A percentile compares a stretch with the other conserved stretches of the same genome.
These are phyloP conservation scores for Emiliania huxleyi DNA, from an alignment of 78 protist genomes.

Conservation along the genomic window DNA sequence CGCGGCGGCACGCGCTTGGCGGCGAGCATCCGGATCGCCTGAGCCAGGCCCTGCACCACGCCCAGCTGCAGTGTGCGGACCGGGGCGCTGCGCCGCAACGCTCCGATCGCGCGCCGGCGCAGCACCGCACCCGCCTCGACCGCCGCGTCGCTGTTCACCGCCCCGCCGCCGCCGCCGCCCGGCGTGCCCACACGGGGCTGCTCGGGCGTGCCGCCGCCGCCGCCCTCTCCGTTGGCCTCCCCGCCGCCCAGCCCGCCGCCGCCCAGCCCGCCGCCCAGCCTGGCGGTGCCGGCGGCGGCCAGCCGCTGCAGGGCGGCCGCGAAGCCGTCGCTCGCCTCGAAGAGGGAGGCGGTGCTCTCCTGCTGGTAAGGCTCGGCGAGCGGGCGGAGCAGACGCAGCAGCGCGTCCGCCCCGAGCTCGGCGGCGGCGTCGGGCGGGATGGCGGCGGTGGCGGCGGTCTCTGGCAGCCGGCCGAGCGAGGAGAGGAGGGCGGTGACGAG, in stretches of 20 bases:
- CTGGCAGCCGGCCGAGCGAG: neutral
- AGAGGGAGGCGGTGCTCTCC: neutral
- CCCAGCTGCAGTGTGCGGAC: neutral
- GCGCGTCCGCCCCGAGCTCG: neutral
- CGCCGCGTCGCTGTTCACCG: neutral
- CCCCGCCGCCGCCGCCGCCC: neutral
- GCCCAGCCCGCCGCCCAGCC: neutral
- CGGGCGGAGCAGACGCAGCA: neutral
- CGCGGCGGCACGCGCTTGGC: neutral
- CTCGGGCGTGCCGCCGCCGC: neutral
- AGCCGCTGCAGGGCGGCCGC: neutral
- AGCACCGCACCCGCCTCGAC: neutral
- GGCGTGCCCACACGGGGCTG: neutral
- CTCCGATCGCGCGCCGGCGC: neutral
- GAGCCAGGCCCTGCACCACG: neutral
- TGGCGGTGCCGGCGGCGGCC: neutral
- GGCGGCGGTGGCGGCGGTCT: neutral
- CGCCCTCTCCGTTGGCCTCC: neutral
- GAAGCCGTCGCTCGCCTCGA: neutral
- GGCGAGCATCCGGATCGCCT: neutral
- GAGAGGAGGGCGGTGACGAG: neutral
- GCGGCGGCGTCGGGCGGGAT: neutral
- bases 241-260: neutral
- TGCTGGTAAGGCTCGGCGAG: neutral
- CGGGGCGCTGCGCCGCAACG: neutral